Evolutionary conservation across 148 eudicot species (phyloP).

Genomic region (Nepenthes mirabilis): DNA sequence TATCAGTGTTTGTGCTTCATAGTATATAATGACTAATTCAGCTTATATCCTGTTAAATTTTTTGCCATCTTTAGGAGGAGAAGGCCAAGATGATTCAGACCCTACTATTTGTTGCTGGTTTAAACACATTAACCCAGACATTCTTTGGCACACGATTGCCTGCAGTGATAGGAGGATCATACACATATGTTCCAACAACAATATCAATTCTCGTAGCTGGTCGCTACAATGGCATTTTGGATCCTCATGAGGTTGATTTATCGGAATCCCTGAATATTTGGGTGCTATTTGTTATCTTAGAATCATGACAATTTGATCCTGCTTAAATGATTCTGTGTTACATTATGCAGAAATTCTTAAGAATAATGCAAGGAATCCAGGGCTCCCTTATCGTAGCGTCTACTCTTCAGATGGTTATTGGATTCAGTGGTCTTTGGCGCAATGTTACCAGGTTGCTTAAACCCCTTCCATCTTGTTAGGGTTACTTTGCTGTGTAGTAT

Average conservation of each 20-base stretch:
- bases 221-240: conserved; percentile 43
- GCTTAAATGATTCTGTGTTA: background rate
- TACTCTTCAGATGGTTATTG: conserved; percentile 64
- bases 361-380: conserved; percentile 70
- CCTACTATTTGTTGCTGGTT: conserved; percentile 70
- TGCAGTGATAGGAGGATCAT: conserved; percentile 87
- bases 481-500: no score
- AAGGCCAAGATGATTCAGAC: conserved; percentile 81
- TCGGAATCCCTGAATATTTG: no score
- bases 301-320: conserved; percentile 4
- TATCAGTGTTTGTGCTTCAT: no score
- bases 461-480: background rate
- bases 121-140: conserved; percentile 64
- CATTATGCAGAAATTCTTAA: conserved; percentile 48
- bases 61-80: conserved; percentile 39
- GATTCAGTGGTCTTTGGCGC: conserved; percentile 96
- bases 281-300: background rate
- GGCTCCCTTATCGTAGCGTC: conserved; percentile 97
- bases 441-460: conserved; percentile 45
- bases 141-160: conserved; percentile 74
- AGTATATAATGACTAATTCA: background rate
- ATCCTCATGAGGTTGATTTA: conserved; percentile 57
- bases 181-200: conserved; percentile 65
- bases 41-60: background rate
- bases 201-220: conserved; percentile 64